Evolutionary conservation across 2,329 filamentous ascomycete genomes (phyloP).

Genomic region (Pleurostoma richardsiae): DNA sequence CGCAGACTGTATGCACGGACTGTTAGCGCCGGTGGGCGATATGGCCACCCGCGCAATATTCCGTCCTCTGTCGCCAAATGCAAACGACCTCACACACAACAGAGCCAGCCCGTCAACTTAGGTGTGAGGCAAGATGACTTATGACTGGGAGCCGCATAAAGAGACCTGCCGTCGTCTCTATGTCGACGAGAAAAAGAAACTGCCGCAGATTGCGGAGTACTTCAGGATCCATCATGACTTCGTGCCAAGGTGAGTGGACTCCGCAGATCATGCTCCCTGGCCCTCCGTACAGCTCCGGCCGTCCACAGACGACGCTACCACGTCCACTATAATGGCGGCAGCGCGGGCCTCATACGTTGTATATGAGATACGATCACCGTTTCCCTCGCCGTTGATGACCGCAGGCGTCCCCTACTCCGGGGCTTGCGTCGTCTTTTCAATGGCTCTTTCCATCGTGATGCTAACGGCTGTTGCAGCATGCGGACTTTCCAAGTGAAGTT

Average conservation of each 20-base stretch:
- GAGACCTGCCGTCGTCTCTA: constrained; percentile 56
- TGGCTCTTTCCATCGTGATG: background rate
- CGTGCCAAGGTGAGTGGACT: constrained; percentile 56
- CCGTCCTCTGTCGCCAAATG: too few relatives aligned
- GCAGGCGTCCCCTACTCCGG: background rate
- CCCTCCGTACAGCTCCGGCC: constrained; percentile 1
- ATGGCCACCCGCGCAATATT: too few relatives aligned
- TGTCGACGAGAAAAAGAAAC: constrained; percentile 66
- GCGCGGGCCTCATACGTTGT: constrained; percentile 5
- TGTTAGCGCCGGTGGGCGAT: too few relatives aligned
- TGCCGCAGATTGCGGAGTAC: constrained; percentile 71
- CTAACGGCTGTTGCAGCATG: constrained; percentile 45
- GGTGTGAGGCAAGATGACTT: constrained; percentile 30
- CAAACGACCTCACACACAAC: too few relatives aligned
- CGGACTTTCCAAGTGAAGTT: constrained; percentile 73
- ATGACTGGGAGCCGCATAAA: constrained; percentile 39
- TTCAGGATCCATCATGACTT: constrained; percentile 63
- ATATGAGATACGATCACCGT: background rate
- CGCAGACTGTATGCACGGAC: too few relatives aligned
- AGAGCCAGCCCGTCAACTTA: too few relatives aligned
- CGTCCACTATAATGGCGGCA: constrained; percentile 2
- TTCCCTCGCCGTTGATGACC: constrained; percentile 1
- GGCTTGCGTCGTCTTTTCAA: background rate
- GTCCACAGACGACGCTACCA: background rate
- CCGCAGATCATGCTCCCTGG: constrained; percentile 2